Evolutionary conservation across 352 stramenopile genomes (phyloP).

Genomic region (Bremia lactucae): DNA sequence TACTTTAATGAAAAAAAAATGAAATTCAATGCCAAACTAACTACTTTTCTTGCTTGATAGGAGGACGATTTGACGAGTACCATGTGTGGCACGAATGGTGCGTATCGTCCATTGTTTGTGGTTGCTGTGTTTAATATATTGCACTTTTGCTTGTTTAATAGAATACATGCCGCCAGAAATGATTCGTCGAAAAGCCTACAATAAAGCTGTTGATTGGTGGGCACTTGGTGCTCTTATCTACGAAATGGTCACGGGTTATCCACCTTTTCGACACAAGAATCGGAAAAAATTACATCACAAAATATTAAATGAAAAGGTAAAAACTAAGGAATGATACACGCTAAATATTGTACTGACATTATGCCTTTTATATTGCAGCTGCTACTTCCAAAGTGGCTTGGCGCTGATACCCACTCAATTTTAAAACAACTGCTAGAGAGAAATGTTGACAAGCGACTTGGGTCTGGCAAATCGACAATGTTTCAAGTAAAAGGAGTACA

Average conservation of each 20-base stretch:
- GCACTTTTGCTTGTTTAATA: constrained; percentile 9
- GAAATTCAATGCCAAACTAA: too few species aligned
- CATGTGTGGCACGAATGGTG: constrained; percentile 76
- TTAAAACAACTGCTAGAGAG: constrained; percentile 94
- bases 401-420: constrained; percentile 86
- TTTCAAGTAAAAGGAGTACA: constrained; percentile 96
- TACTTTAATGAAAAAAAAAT: too few species aligned
- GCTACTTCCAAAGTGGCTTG: constrained; percentile 69
- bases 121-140: background rate
- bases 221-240: constrained; percentile 74
- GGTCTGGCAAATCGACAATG: constrained; percentile 92
- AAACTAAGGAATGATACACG: background rate
- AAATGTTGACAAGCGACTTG: constrained; percentile 91
- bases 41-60: constrained; percentile 20
- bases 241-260: constrained; percentile 82
- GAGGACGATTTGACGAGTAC: constrained; percentile 69
- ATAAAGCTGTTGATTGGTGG: constrained; percentile 84
- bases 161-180: constrained; percentile 85
- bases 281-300: constrained; percentile 82
- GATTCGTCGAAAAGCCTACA: constrained; percentile 77
- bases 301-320: constrained; percentile 80
- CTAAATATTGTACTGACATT: constrained; percentile 3
- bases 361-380: constrained; percentile 19
- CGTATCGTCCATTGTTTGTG: background rate
- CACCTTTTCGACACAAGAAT: constrained; percentile 74